Base-by-base conservation (phyloP, 805 yeast genomes). In the Metschnikowia hibisci region DNA sequence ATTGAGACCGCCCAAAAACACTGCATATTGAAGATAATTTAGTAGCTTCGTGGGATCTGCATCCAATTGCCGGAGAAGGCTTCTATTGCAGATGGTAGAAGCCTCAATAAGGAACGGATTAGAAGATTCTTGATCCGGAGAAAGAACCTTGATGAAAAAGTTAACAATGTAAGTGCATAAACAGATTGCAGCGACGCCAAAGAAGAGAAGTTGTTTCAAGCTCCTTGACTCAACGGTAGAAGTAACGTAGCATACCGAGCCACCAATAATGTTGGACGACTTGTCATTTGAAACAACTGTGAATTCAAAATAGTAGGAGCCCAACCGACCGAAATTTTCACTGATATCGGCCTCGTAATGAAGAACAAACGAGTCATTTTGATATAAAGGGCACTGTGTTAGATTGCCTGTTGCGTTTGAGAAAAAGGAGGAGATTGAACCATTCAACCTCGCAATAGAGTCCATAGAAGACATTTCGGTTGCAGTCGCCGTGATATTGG, bases 111-210 rank as follows among this genome's bases (percentile, higher is more conserved):
- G 53, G 54, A 77, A 73, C 27, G 81, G 75, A 49, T 77, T 68
- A 35, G 73, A 56, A 25, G 85, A 62, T 61, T 80, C 87, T 63
- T 76, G 81, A 55, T 73, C 76, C 0, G 85, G 81, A 30, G 84
- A 69, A 42, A 54, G 60, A n/a, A 64, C 74, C 39, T 72, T 61
- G 6, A 70, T 63, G 45, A 74, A 56, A 29, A 65, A 47, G 29
- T 77, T 67, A 20, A 76, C 48, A 3, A 64, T 44, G n/a, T 67
- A 66, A 5, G 82, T 58, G 3, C 64, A 62, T 2, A 73, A 54
- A 6, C 77, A 58, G 14, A 72, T 62, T 12, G 61, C 59, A 1
- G 66, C 53, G 5, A 77, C 62, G 6, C 74, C 72, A 4, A 57
- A 53, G 20, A 71, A 56, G 4, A 77, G 59, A n/a, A 66, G 51